phyloP scores from a whole-genome alignment of 1,284 basidiomycete species.

The Sutorius eximius region DNA sequence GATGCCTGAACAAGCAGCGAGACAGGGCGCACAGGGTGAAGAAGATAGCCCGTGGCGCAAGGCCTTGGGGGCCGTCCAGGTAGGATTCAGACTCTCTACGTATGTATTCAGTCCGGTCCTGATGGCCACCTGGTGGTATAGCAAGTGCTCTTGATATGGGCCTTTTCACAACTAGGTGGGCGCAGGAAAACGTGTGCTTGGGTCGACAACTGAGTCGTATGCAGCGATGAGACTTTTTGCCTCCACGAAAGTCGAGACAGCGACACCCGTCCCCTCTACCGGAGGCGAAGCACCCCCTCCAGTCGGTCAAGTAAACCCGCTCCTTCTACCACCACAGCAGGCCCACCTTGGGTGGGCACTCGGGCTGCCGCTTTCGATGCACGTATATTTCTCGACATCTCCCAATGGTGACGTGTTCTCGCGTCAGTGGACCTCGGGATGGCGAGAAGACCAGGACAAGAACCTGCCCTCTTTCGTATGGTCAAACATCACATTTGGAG shows the following conservation, averaged over 20 bases:
- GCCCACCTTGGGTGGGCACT: constrained; percentile 58
- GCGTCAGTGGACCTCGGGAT: constrained; percentile 46
- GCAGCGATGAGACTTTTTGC: constrained; percentile 48
- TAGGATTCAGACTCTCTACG: constrained; percentile 11
- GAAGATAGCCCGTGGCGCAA: constrained; percentile 28
- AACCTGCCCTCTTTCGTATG: constrained; percentile 71
- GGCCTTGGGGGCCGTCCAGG: constrained; percentile 23
- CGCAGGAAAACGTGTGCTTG: constrained; percentile 4
- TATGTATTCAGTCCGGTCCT: not conserved
- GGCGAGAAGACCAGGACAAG: constrained; percentile 48
- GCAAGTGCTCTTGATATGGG: constrained; percentile 68
- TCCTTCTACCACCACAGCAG: constrained; percentile 51
- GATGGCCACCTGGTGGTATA: constrained; percentile 28
- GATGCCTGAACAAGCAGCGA: constrained; percentile 29
- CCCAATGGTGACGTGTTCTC: constrained; percentile 61
- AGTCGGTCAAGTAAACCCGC: constrained; percentile 38
- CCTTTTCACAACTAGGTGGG: constrained; percentile 62
- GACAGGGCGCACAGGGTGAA: constrained; percentile 16
- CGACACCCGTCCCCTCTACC: constrained; percentile 20
- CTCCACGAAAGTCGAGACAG: constrained; percentile 30
- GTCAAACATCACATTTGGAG: constrained; percentile 81
- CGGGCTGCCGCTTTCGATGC: constrained; percentile 62
- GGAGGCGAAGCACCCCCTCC: constrained; percentile 29
- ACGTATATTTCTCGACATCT: constrained; percentile 73
- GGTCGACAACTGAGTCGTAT: constrained; percentile 2